phyloP scores from a whole-genome alignment of 192 early-diverging fungal species.

The Coemansia guatemalensis region DNA sequence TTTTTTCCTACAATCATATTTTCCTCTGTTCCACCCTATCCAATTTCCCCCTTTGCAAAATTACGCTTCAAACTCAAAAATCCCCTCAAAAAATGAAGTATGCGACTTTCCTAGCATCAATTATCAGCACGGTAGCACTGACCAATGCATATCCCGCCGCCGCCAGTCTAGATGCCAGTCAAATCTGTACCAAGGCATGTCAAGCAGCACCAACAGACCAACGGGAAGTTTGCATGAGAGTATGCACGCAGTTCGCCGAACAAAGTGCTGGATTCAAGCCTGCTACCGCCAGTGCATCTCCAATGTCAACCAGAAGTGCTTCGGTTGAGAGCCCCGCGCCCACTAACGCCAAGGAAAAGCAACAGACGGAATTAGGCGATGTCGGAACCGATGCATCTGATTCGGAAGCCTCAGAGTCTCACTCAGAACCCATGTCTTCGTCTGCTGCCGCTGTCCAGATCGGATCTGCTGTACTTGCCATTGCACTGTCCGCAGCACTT shows the following conservation, averaged over 20 bases:
- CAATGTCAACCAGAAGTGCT: neutral
- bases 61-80: too few species aligned
- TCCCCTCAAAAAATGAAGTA: conserved; percentile 19
- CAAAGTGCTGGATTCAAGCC: conserved; percentile 20
- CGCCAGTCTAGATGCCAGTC: conserved; percentile 2
- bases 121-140: neutral
- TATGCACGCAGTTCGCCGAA: conserved; percentile 37
- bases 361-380: too few species aligned
- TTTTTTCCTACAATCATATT: too few species aligned
- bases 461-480: too few species aligned
- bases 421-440: too few species aligned
- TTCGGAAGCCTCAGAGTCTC: neutral
- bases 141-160: conserved; percentile 6
- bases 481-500: too few species aligned
- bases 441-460: too few species aligned
- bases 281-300: conserved; percentile 8
- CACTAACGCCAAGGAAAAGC: too few species aligned
- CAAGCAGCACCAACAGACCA: conserved; percentile 26
- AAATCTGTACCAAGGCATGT: conserved; percentile 30
- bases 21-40: too few species aligned
- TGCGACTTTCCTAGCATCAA: neutral
- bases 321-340: too few species aligned
- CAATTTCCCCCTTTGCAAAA: too few species aligned
- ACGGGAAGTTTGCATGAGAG: conserved; percentile 28
- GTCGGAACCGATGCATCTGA: too few species aligned